Percentiles rank a stretch among this genome's conserved stretches.
These are phyloP conservation scores for Apiotrichum siamense DNA, from an alignment of 1,284 basidiomycete species.

Conservation along the genomic window DNA sequence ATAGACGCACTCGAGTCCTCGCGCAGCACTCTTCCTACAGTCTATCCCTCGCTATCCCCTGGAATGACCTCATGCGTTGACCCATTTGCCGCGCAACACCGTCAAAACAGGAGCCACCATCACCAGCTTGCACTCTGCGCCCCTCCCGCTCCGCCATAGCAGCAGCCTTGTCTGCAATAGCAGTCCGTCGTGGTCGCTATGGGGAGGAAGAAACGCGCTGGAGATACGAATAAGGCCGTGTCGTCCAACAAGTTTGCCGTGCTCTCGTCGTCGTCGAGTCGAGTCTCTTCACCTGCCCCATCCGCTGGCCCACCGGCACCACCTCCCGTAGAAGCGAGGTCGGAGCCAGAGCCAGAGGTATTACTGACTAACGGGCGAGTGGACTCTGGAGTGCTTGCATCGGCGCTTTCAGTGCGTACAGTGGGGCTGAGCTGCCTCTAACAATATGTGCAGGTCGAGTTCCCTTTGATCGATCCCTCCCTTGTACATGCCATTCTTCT, in stretches of 20 bases:
- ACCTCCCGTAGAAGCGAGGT: no score
- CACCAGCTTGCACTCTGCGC: no score
- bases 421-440: background rate
- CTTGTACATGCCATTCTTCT: slow-evolving; percentile 38
- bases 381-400: slow-evolving; percentile 22
- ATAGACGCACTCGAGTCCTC: no score
- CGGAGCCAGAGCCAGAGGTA: background rate
- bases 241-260: background rate
- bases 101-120: no score
- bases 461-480: slow-evolving; percentile 37
- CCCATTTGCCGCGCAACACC: no score
- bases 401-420: slow-evolving; percentile 18
- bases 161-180: no score
- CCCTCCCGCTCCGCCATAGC: no score
- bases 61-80: no score
- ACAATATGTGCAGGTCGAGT: slow-evolving; percentile 39
- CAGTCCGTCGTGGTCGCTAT: no score
- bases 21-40: no score
- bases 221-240: background rate
- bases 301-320: background rate
- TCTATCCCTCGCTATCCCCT: no score
- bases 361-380: background rate
- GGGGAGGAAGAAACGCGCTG: slow-evolving; percentile 6
- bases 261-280: background rate
- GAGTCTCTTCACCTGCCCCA: no score